Evolutionary conservation across 2,329 filamentous ascomycete genomes (phyloP).

Genomic region (Botrytis fabae): DNA sequence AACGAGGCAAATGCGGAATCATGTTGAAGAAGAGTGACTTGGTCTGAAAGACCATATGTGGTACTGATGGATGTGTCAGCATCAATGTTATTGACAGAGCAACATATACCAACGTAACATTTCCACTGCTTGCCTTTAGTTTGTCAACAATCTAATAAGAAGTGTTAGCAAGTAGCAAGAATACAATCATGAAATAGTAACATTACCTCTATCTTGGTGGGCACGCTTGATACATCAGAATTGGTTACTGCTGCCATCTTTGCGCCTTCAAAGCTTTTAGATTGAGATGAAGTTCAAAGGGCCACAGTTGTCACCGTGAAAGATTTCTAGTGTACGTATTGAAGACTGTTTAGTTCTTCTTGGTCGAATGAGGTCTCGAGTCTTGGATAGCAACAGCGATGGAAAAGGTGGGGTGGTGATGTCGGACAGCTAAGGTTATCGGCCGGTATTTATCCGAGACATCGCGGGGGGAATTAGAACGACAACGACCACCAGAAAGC

Average conservation of each 20-base stretch:
- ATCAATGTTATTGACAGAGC: background rate
- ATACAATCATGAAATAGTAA: background rate
- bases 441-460: slow-evolving; percentile 13
- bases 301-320: background rate
- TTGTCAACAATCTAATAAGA: slow-evolving; percentile 10
- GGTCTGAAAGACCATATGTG: slow-evolving; percentile 28
- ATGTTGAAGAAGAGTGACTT: slow-evolving; percentile 44
- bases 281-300: background rate
- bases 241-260: slow-evolving; percentile 26
- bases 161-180: background rate
- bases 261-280: background rate
- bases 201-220: slow-evolving; percentile 21
- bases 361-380: background rate
- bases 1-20: slow-evolving; percentile 43
- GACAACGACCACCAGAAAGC: slow-evolving; percentile 3
- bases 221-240: slow-evolving; percentile 13
- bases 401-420: background rate
- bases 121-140: slow-evolving; percentile 13
- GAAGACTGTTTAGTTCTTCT: background rate
- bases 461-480: background rate
- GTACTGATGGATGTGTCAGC: slow-evolving; percentile 30
- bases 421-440: too few relatives aligned
- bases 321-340: background rate
- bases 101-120: background rate
- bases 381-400: background rate